Conservation (phyloP, 257 asterid genomes). For the Salvia splendens region DNA sequence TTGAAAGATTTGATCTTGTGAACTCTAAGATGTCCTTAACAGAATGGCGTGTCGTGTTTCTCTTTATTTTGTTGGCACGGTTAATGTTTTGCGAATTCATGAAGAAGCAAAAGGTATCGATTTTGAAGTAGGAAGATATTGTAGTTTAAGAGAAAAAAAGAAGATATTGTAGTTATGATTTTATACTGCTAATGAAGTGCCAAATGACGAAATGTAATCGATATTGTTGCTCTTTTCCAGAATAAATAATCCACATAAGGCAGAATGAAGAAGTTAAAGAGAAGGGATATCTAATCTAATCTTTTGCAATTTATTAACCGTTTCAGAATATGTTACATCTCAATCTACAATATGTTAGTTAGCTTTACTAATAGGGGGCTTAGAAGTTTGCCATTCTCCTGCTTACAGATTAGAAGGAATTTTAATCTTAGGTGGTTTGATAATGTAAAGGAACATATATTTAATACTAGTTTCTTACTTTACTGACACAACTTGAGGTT, state of each 20-base stretch:
- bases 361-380: not conserved
- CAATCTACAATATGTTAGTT: slow-evolving; percentile 3
- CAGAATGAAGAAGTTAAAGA: not conserved
- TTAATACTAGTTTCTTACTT: not conserved
- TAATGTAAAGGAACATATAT: not conserved
- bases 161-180: slow-evolving; percentile 8
- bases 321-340: not conserved
- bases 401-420: slow-evolving; percentile 3
- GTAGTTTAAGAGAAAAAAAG: too few species aligned
- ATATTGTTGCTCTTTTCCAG: slow-evolving; percentile 4
- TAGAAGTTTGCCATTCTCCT: not conserved
- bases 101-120: not conserved
- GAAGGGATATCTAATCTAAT: not conserved
- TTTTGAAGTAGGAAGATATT: slow-evolving; percentile 22
- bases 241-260: not conserved
- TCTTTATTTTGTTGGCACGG: not conserved
- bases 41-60: not conserved
- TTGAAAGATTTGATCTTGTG: slow-evolving; percentile 18
- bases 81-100: slow-evolving; percentile 11
- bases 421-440: slow-evolving; percentile 24
- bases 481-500: not conserved
- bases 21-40: not conserved
- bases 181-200: slow-evolving; percentile 23
- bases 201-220: not conserved
- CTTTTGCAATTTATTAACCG: not conserved